These are phyloP conservation scores for Metarhizium humberi DNA, from an alignment of 2,329 filamentous ascomycete genomes.

Conservation along the genomic window DNA sequence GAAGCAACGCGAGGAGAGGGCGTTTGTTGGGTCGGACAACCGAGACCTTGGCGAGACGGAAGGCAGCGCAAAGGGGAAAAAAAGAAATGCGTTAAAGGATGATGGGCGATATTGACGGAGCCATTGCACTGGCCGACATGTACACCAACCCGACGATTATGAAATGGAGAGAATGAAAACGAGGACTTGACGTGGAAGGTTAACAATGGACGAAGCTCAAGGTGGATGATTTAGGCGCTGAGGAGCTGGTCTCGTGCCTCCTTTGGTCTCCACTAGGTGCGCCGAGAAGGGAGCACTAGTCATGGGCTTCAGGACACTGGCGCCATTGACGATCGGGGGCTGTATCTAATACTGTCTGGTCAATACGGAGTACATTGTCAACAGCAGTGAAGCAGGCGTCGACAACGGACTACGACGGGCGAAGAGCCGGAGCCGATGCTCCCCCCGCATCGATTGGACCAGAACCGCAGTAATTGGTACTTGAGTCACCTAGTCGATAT, in stretches of 20 bases:
- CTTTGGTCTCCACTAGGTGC: conserved; percentile 2
- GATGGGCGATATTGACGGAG: background rate
- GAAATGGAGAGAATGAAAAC: background rate
- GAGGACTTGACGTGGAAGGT: background rate
- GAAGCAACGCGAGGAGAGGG: background rate
- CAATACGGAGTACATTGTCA: too few species aligned
- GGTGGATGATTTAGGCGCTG: background rate
- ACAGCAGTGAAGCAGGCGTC: background rate
- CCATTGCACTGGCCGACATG: conserved; percentile 4
- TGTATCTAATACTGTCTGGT: too few species aligned
- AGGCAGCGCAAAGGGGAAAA: background rate
- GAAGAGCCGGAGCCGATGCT: conserved; percentile 1
- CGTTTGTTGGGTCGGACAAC: background rate
- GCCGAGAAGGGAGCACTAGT: background rate
- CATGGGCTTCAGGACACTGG: background rate
- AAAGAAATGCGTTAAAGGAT: background rate
- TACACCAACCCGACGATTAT: background rate
- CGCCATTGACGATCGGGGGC: background rate
- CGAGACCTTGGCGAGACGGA: background rate
- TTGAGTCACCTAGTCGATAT: too few species aligned
- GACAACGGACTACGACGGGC: conserved; percentile 1
- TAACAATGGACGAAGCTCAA: background rate
- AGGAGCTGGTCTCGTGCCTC: conserved; percentile 5
- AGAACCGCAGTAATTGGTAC: too few species aligned
- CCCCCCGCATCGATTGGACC: background rate